These are phyloP conservation scores for Kalanchoe fedtschenkoi DNA, from an alignment of 164 flowering plant genomes.

Conservation along the genomic window DNA sequence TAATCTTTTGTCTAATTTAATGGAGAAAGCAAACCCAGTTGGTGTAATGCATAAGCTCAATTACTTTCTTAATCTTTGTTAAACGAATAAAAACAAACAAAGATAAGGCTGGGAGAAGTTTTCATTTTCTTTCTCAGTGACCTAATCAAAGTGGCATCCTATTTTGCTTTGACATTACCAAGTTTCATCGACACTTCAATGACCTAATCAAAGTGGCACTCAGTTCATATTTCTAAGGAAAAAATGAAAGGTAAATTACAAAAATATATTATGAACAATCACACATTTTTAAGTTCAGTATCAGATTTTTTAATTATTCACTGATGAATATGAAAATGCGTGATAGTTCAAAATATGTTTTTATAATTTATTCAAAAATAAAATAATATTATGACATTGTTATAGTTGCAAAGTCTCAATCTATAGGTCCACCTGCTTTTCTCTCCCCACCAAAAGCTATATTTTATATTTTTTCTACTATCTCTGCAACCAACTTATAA, in stretches of 20 bases:
- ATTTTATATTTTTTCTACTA: neutral
- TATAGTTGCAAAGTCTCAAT: neutral
- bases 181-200: neutral
- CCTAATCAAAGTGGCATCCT: conserved; percentile 2
- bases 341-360: no score
- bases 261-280: no score
- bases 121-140: neutral
- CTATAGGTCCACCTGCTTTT: neutral
- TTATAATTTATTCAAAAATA: no score
- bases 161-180: neutral
- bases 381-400: no score
- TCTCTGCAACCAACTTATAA: neutral
- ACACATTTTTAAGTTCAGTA: no score
- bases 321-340: no score
- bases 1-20: neutral
- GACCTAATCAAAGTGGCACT: neutral
- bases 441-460: neutral
- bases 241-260: no score
- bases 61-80: neutral
- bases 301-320: no score
- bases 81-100: conserved; percentile 3
- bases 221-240: neutral
- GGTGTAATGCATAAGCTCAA: neutral
- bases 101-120: neutral
- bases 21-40: neutral